These are phyloP conservation scores for Orobanche coerulescens DNA, from an alignment of 257 asterid species.

Conservation along the genomic window DNA sequence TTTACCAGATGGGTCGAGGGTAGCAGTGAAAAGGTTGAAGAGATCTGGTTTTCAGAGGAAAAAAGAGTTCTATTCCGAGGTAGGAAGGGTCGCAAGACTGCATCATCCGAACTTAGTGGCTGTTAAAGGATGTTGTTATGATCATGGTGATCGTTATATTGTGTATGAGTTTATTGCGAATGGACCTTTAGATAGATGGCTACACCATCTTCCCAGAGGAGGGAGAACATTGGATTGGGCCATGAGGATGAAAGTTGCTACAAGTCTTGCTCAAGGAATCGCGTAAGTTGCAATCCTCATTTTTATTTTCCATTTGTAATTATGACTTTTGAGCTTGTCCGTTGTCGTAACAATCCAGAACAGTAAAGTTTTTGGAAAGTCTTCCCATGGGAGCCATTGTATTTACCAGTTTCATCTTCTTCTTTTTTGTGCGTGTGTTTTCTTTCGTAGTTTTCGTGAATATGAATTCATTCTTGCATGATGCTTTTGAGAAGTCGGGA, in stretches of 20 bases:
- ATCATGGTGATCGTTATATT: constrained; percentile 86
- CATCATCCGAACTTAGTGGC: constrained; percentile 92
- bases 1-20: constrained; percentile 82
- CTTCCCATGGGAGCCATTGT: too few relatives aligned
- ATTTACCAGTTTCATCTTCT: too few relatives aligned
- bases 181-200: constrained; percentile 95
- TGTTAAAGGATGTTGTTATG: constrained; percentile 90
- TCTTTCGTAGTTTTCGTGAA: too few relatives aligned
- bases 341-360: too few relatives aligned
- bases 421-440: too few relatives aligned
- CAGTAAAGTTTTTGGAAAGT: too few relatives aligned
- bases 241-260: constrained; percentile 84
- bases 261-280: constrained; percentile 93
- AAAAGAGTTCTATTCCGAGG: constrained; percentile 91
- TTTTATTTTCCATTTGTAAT: background rate
- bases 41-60: constrained; percentile 91
- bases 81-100: constrained; percentile 86
- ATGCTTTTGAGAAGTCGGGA: too few relatives aligned
- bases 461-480: too few relatives aligned
- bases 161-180: constrained; percentile 77
- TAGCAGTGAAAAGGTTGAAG: constrained; percentile 89
- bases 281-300: constrained; percentile 59
- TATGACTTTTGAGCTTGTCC: background rate
- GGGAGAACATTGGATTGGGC: constrained; percentile 95
- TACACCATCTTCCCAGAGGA: constrained; percentile 89